Evolutionary conservation across 495 filamentous ascomycete species (phyloP).

Genomic region (Trichoderma orchidacearum): DNA sequence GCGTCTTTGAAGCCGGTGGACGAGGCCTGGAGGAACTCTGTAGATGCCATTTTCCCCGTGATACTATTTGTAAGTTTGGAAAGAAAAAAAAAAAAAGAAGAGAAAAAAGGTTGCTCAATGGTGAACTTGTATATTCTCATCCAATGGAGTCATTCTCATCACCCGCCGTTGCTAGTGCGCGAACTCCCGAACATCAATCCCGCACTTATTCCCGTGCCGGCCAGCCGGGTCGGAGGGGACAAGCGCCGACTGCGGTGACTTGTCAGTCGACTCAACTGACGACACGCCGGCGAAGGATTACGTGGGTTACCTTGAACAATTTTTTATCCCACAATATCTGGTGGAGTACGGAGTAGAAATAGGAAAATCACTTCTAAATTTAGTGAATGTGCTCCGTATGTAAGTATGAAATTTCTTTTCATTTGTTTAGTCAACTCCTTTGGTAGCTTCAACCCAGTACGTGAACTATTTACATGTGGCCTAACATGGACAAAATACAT

Average conservation of each 20-base stretch:
- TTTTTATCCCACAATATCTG: too few species aligned
- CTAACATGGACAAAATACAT: not conserved
- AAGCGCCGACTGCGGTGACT: not conserved
- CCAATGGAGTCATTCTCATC: too few species aligned
- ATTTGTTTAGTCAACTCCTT: not conserved
- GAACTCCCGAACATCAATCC: not conserved
- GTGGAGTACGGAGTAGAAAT: not conserved
- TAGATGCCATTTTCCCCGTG: not conserved
- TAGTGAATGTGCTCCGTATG: too few species aligned
- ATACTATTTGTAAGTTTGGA: not conserved
- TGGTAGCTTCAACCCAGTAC: too few species aligned
- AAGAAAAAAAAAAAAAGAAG: too few species aligned
- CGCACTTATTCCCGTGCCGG: not conserved
- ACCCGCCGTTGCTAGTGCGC: not conserved
- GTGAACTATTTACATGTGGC: not conserved
- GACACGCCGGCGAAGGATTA: not conserved
- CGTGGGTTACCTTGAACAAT: not conserved
- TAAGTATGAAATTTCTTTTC: not conserved
- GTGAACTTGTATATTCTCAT: too few species aligned
- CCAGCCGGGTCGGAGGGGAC: not conserved
- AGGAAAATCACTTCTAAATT: not conserved
- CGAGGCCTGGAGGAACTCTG: not conserved
- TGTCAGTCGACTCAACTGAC: not conserved
- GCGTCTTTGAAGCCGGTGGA: conserved; percentile 40
- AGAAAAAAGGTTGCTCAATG: not conserved